Base-by-base conservation (phyloP, 495 filamentous ascomycete species). In the Saxophila tyrrhenica region DNA sequence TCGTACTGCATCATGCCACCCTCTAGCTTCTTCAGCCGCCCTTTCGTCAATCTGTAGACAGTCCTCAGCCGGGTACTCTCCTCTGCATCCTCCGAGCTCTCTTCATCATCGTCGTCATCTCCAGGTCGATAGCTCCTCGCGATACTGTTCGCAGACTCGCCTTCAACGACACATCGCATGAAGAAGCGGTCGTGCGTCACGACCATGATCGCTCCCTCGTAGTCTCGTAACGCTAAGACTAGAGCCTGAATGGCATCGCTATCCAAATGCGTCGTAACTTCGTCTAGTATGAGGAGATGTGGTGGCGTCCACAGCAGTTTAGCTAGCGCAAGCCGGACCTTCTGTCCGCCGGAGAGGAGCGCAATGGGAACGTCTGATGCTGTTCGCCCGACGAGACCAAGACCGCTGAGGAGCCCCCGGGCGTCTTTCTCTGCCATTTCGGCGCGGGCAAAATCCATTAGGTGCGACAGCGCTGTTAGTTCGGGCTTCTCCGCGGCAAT, bases 251-350 rank as follows among this genome's bases (percentile, higher is more conserved):
- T 84, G 2, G 84, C 87, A 65, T 89, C 74, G 59, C 81, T 83
- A 59, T 94, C 87, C 35, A 94, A 69, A 70, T 91, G 87, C n/a
- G 86, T 94, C 10, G 85, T 91, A 17, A 84, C 81, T 65, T 94
- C 87, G 62, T 94, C 87, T 9, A 94, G 76, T 15, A 94, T 75
- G 21, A 94, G 75, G 22, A 85, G 72, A 24, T 88, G 85, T 44
- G 87, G 87, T 11, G 74, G 69, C 39, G 67, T 71, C 78, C 81
- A 83, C 35, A 89, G 64, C 2, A 89, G 66, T 48, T 78, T 69
- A 11, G 85, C 85, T 41, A 92, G 69, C 29, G 85, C 80, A n/a
- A 86, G 68, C 17, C 86, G 75, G n/a, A 89, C 86, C 68, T 78
- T 71, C 68, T 92, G 87, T 0, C 87, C 87, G 23, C 87, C 87